A percentile compares a stretch with the other conserved stretches of the same genome.
These are phyloP conservation scores for Emericellopsis cladophorae DNA, from an alignment of 2,329 filamentous ascomycete species.

Conservation along the genomic window DNA sequence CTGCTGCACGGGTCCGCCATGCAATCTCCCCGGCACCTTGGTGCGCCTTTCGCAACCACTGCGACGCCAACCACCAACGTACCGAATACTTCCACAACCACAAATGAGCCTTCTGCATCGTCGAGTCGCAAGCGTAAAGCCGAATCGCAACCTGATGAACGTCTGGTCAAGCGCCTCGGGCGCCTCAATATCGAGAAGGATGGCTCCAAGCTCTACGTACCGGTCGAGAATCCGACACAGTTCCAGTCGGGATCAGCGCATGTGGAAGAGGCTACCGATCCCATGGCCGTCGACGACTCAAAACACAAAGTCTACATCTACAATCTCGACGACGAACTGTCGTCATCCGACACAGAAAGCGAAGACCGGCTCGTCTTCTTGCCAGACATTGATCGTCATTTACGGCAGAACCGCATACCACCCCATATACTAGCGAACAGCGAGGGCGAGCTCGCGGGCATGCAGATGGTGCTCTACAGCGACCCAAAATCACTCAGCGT, in stretches of 20 bases:
- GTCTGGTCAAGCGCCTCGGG: constrained; percentile 74
- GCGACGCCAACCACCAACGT: not conserved
- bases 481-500: constrained; percentile 67
- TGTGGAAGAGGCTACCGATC: not conserved
- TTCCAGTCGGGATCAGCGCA: not conserved
- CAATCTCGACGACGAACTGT: constrained; percentile 79
- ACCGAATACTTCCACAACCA: constrained; percentile 7
- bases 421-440: constrained; percentile 47
- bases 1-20: constrained; percentile 17
- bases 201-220: constrained; percentile 53
- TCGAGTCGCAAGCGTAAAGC: constrained; percentile 45
- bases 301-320: constrained; percentile 84
- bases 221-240: constrained; percentile 36
- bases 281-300: constrained; percentile 78
- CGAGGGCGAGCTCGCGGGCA: constrained; percentile 41
- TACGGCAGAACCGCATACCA: constrained; percentile 59
- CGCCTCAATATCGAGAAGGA: constrained; percentile 68
- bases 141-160: constrained; percentile 49
- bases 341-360: constrained; percentile 31
- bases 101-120: not conserved
- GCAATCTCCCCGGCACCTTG: constrained; percentile 14
- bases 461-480: constrained; percentile 74
- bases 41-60: constrained; percentile 3
- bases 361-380: constrained; percentile 61
- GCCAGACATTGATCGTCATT: constrained; percentile 72